Base-by-base conservation (phyloP, 169 alveolate genomes). In the Eimeria acervulina region DNA sequence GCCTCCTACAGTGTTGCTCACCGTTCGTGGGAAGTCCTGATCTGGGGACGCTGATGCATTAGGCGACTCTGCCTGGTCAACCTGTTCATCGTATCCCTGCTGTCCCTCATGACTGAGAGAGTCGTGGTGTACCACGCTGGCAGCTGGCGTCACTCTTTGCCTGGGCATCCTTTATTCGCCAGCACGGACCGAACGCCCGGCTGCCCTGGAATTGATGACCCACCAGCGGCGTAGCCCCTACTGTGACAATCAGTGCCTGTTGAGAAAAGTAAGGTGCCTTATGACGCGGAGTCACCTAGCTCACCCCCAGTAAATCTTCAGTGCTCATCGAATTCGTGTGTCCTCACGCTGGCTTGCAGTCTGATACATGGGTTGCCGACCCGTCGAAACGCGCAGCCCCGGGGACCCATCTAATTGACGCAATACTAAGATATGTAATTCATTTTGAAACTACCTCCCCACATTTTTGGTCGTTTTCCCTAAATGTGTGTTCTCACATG, bases 61-160 rank as follows among this genome's bases (percentile, higher is more conserved):
- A 38, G 93, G 52, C 59, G 80, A 61, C 38, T 36, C 80, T 59
- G 81, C 17, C 31, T 59, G 78, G 63, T 61, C 31, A 44, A 85
- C 40, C 44, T 36, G 81, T 26, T 59, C 78, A 21, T 59, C 68
- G 93, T 31, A 36, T 28, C 80, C 93, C 61, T 85, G 59, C 61
- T 85, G 59, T 42, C 61, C 93, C 19, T 85, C 93, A 21, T 52
- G 78, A 28, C 21, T 36, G 21, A 85, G 93, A 70, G 93, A 23
- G 31, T 59, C 93, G 59, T 85, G 81, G 52, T 55, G 93, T 23
- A 44, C 55, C 80, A 33, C 83, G 55, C 59, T 47, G 81, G 78
- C 93, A 85, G 80, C 93, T 40, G 93, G 93, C 12, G 80, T n/a
- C 51, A 85, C 93, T 61, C 81, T 85, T 59, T 70, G 93, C 81